Conservation (phyloP, 1,284 basidiomycete species). For the Fomitopsis betulina region DNA sequence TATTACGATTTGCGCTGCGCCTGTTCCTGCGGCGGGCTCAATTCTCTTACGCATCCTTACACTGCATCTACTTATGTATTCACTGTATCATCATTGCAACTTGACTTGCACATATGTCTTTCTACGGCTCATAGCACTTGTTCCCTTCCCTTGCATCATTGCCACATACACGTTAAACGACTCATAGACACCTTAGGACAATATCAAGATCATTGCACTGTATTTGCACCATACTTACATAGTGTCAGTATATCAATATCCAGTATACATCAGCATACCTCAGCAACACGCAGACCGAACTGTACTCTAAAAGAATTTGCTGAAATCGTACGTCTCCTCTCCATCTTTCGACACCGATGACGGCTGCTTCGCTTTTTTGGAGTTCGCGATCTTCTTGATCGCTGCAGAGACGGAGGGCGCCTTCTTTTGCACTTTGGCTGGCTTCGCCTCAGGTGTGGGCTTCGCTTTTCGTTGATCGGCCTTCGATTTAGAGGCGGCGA, state of each 20-base stretch:
- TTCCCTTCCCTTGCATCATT: neutral
- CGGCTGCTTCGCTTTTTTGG: slow-evolving; percentile 24
- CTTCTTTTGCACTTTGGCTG: slow-evolving; percentile 2
- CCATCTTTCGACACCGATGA: slow-evolving; percentile 20
- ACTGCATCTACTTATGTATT: neutral
- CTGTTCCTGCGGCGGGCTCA: neutral
- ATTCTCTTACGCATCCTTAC: neutral
- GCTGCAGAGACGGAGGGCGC: slow-evolving; percentile 4
- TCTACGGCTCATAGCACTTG: neutral
- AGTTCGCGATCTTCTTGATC: slow-evolving; percentile 25
- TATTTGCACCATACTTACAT: neutral
- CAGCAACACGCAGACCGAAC: neutral
- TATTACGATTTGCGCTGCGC: neutral
- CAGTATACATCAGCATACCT: neutral
- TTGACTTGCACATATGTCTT: no score
- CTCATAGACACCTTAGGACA: neutral
- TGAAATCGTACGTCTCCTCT: slow-evolving; percentile 48
- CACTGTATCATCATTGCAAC: neutral
- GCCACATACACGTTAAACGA: neutral
- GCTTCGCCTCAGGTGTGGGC: slow-evolving; percentile 9
- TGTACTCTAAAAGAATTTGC: slow-evolving; percentile 43
- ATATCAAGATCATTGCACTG: neutral
- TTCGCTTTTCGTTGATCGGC: slow-evolving; percentile 5
- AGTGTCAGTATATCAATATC: no score
- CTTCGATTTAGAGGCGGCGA: slow-evolving; percentile 14